Evolutionary conservation across 371 early-diverging fungal genomes (phyloP).

Genomic region (Massospora cicadina): DNA sequence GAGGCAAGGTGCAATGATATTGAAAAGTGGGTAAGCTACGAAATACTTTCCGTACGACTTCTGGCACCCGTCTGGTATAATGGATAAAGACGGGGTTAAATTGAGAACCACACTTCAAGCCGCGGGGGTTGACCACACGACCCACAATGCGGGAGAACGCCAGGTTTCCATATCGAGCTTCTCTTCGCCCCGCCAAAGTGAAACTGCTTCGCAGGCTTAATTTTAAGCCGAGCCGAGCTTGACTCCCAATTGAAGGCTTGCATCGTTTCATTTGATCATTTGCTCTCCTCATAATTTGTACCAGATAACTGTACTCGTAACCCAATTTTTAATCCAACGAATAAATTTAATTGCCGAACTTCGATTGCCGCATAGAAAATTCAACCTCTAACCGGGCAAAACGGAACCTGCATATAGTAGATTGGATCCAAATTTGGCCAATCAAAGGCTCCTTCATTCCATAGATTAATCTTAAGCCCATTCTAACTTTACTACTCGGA

Average conservation of each 20-base stretch:
- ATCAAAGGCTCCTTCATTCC: no score
- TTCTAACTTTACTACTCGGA: no score
- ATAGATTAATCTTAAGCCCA: no score
- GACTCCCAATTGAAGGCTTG: not conserved
- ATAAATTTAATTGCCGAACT: no score
- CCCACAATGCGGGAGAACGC: not conserved
- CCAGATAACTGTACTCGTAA: no score
- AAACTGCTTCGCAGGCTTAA: not conserved
- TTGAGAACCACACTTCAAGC: not conserved
- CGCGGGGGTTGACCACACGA: not conserved
- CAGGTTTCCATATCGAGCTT: not conserved
- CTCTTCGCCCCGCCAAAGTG: not conserved
- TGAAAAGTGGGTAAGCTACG: not conserved
- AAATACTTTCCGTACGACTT: not conserved
- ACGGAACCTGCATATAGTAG: no score
- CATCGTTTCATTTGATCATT: not conserved
- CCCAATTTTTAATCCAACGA: no score
- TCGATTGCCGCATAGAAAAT: no score
- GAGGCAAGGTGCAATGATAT: not conserved
- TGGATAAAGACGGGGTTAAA: not conserved
- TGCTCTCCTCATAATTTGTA: no score
- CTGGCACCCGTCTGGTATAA: not conserved
- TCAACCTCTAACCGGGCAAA: no score
- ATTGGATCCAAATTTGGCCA: no score
- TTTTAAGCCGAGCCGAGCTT: not conserved